Evolutionary conservation across 2,329 filamentous ascomycete genomes (phyloP).

Genomic region (Teratosphaeriaceae sp.): DNA sequence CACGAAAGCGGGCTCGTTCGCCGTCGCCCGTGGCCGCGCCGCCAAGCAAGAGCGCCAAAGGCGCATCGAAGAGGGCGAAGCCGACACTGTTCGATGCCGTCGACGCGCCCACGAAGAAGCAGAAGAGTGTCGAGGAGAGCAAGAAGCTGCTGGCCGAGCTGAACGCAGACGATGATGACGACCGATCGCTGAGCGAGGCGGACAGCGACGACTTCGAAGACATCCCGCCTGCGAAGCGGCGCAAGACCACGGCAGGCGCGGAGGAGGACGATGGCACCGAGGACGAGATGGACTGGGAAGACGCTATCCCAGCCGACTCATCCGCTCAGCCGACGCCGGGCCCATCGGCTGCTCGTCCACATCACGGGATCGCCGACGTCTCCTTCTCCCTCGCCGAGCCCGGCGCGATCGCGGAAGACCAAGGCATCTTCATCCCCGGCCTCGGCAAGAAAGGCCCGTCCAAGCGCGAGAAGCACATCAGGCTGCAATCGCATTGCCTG

Average conservation of each 20-base stretch:
- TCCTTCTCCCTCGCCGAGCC: constrained; percentile 31
- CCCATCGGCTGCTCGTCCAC: constrained; percentile 13
- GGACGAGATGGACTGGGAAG: constrained; percentile 55
- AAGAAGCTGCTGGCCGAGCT: constrained; percentile 32
- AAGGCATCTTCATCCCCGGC: constrained; percentile 32
- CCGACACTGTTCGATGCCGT: constrained; percentile 39
- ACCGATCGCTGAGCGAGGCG: constrained; percentile 35
- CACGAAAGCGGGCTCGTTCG: constrained; percentile 59
- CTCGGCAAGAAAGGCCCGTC: constrained; percentile 71
- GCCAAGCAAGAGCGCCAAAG: constrained; percentile 28
- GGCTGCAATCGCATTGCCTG: constrained; percentile 74
- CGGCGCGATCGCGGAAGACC: constrained; percentile 34
- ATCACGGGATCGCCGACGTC: constrained; percentile 26
- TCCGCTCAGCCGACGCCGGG: constrained; percentile 4
- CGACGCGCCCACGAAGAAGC: constrained; percentile 31
- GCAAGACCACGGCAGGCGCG: constrained; percentile 46
- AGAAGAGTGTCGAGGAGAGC: constrained; percentile 20
- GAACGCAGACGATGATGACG: constrained; percentile 32
- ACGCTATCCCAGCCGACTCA: constrained; percentile 39
- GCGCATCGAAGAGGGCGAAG: constrained; percentile 24
- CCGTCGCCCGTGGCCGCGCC: constrained; percentile 32
- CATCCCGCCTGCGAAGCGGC: constrained; percentile 36
- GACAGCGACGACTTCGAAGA: constrained; percentile 47
- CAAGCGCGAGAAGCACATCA: constrained; percentile 73
- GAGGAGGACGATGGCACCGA: constrained; percentile 49